These are phyloP conservation scores for Fusarium setosum DNA, from an alignment of 2,329 filamentous ascomycete genomes.

Conservation along the genomic window DNA sequence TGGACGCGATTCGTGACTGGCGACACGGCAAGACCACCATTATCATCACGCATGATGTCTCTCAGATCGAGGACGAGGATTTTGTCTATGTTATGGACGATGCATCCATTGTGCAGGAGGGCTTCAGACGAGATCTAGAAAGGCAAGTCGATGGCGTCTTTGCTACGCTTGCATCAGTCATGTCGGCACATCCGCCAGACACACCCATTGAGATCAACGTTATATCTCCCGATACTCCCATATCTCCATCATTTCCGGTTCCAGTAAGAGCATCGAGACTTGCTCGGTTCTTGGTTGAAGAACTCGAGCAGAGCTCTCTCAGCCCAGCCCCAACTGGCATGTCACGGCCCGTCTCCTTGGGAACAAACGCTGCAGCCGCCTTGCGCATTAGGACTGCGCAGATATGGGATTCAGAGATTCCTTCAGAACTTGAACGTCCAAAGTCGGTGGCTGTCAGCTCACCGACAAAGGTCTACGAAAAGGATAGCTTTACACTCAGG, in stretches of 20 bases:
- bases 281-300: constrained; percentile 33
- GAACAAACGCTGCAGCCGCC: constrained; percentile 30
- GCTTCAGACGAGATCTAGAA: constrained; percentile 68
- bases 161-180: constrained; percentile 50
- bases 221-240: constrained; percentile 17
- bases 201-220: constrained; percentile 25
- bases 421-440: constrained; percentile 3
- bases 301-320: constrained; percentile 26
- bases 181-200: not conserved
- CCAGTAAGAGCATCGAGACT: constrained; percentile 20
- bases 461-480: constrained; percentile 19
- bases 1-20: constrained; percentile 83
- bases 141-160: constrained; percentile 58
- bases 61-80: constrained; percentile 78
- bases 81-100: constrained; percentile 84
- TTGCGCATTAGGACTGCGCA: constrained; percentile 34
- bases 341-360: constrained; percentile 35
- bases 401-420: constrained; percentile 31
- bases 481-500: constrained; percentile 14
- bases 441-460: constrained; percentile 1
- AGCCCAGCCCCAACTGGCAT: constrained; percentile 14
- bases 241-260: constrained; percentile 13
- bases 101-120: constrained; percentile 75
- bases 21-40: constrained; percentile 86
- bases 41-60: constrained; percentile 90